Base-by-base conservation (phyloP, 768 basidiomycete genomes). In the Lentinula guzmanii region DNA sequence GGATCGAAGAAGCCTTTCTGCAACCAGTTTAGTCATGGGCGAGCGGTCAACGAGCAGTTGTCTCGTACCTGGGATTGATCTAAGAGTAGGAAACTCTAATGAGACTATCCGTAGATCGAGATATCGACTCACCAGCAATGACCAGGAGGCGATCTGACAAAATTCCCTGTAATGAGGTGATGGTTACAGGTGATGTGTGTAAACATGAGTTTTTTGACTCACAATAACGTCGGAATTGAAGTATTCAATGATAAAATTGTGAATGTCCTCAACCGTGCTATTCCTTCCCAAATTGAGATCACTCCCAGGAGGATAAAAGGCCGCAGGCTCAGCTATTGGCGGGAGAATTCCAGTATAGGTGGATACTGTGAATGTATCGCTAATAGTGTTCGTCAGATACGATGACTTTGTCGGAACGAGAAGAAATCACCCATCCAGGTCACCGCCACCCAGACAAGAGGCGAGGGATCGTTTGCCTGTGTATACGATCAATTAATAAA, bases 151-250 rank as follows among this genome's bases (percentile, higher is more conserved):
- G 77, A 64, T 83, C 82, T 1, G 89, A 85, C 16, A 92, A 65
- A 8, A 93, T 74, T 9, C 90, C 89, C 90, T 90, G 60, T 11
- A 42, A 51, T 50, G 9, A 21, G 10, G 8, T 7, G 4, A 28
- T 28, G 6, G 6, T 15, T 5, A 58, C 15, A 43, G 34, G 2
- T 34, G 15, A 46, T 10, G 10, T 33, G 15, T 39, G 18, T 16
- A 50, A 2, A 35, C 18, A 21, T 13, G 43, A 28, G 43, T 13
- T 1, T 6, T 16, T 21, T 8, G 6, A 67, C 80, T 18, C 72
- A 91, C 90, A 79, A 91, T 72, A 46, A 91, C 82, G 67, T 93
- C 90, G 0, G 90, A 91, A 64, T 90, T 81, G 69, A 94, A 91
- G 60, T 93, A 94, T 65, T 93, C 86, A 13, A 91, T 84, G 24